phyloP scores from a whole-genome alignment of 495 filamentous ascomycete genomes.

The Tuber magnatum region DNA sequence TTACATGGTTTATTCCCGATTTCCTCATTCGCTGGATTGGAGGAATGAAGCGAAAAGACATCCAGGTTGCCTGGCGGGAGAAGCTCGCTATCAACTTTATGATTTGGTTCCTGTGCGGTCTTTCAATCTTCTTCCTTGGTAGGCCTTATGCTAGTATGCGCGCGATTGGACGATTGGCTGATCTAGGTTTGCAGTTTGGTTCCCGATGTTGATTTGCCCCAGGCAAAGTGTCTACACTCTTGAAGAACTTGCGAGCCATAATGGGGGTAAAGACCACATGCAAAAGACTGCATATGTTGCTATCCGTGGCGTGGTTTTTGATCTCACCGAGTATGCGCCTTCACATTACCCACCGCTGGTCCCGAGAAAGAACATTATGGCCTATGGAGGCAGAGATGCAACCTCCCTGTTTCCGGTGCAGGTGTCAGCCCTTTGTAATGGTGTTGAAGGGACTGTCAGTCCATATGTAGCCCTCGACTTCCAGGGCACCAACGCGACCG shows the following conservation, averaged over 20 bases:
- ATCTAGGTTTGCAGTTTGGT: conserved; percentile 56
- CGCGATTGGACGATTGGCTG: conserved; percentile 9
- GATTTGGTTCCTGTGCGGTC: conserved; percentile 81
- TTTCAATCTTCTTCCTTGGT: conserved; percentile 68
- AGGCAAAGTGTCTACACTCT: conserved; percentile 80
- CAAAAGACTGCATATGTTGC: conserved; percentile 56
- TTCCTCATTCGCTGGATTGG: conserved; percentile 71
- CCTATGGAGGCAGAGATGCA: conserved; percentile 80
- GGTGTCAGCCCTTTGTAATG: conserved; percentile 83
- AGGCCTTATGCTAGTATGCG: conserved; percentile 31
- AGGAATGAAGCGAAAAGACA: conserved; percentile 83
- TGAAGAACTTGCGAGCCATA: conserved; percentile 61
- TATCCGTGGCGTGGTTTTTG: conserved; percentile 83
- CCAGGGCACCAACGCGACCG: conserved; percentile 61
- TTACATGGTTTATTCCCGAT: conserved; percentile 85
- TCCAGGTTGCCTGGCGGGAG: conserved; percentile 91
- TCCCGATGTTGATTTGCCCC: conserved; percentile 84
- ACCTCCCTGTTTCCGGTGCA: conserved; percentile 88
- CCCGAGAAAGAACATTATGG: conserved; percentile 55
- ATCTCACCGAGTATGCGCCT: conserved; percentile 65
- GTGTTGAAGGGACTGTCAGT: conserved; percentile 58
- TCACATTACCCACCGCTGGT: conserved; percentile 76
- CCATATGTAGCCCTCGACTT: conserved; percentile 74
- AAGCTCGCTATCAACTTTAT: conserved; percentile 97
- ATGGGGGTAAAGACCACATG: conserved; percentile 50